Conservation (phyloP, 139 green algal species). For the Tetraselmis chui region DNA sequence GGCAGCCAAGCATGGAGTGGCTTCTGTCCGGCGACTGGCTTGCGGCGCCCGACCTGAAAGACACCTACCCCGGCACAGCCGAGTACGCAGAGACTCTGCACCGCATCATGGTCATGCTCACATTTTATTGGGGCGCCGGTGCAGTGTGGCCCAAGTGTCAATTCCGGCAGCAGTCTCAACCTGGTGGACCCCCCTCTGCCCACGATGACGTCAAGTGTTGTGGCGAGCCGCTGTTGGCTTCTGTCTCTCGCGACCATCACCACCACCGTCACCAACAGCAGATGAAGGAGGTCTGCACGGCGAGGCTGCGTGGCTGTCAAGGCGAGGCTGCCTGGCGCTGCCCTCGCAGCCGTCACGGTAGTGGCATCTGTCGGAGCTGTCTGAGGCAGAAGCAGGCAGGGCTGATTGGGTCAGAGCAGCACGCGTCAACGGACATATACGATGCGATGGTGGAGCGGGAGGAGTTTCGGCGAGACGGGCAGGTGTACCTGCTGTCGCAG, state of each 20-base stretch:
- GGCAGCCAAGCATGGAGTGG: background rate
- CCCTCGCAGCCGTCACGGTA: background rate
- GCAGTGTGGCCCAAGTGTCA: background rate
- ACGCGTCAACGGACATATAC: background rate
- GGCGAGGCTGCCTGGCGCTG: background rate
- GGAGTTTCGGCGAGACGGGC: background rate
- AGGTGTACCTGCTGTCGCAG: background rate
- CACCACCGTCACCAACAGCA: background rate
- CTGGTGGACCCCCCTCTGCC: too few relatives aligned
- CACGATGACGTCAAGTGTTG: background rate
- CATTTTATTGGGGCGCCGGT: background rate
- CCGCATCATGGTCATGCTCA: background rate
- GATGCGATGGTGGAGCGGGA: background rate
- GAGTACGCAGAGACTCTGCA: background rate
- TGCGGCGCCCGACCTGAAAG: background rate
- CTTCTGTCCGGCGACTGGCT: background rate
- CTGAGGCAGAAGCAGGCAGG: background rate
- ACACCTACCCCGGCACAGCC: background rate
- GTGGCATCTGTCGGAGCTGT: background rate
- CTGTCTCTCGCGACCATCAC: background rate
- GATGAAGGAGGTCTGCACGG: background rate
- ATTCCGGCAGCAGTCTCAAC: background rate
- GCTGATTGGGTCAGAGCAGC: background rate
- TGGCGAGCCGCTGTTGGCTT: background rate
- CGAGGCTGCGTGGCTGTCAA: too few relatives aligned